phyloP scores from a whole-genome alignment of 495 filamentous ascomycete species.

The Daldinia concentrica region DNA sequence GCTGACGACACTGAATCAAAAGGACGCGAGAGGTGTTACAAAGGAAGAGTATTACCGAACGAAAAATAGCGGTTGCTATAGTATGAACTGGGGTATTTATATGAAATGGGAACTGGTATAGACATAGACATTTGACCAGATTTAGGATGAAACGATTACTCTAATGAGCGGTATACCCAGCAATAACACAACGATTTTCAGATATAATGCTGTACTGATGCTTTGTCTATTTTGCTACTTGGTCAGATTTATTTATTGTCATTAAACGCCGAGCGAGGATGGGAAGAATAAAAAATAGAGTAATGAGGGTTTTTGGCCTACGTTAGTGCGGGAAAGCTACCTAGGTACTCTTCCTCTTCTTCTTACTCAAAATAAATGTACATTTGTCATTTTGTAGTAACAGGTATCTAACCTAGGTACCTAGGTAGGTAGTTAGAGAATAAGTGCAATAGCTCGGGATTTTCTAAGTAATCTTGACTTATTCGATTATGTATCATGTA shows the following conservation, averaged over 20 bases:
- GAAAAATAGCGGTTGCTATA: conserved; percentile 63
- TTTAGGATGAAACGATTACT: not conserved
- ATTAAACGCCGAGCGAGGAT: not conserved
- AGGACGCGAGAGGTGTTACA: conserved; percentile 73
- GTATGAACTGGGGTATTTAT: conserved; percentile 69
- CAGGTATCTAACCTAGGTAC: no score
- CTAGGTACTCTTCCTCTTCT: no score
- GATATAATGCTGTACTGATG: not conserved
- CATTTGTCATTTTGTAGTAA: no score
- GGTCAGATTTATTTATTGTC: not conserved
- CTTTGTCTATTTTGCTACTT: not conserved
- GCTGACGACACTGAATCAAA: conserved; percentile 69
- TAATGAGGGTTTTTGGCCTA: no score
- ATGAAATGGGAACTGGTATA: conserved; percentile 71
- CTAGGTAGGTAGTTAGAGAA: no score
- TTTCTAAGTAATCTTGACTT: no score
- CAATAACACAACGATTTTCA: not conserved
- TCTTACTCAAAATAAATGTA: no score
- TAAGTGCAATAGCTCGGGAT: no score
- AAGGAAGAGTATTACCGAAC: conserved; percentile 69
- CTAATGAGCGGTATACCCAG: conserved; percentile 11
- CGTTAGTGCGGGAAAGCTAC: no score
- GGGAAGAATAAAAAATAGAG: no score
- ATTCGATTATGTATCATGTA: no score
- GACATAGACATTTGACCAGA: not conserved